phyloP scores from a whole-genome alignment of 441 rosid species.

The Mallotus japonicus region DNA sequence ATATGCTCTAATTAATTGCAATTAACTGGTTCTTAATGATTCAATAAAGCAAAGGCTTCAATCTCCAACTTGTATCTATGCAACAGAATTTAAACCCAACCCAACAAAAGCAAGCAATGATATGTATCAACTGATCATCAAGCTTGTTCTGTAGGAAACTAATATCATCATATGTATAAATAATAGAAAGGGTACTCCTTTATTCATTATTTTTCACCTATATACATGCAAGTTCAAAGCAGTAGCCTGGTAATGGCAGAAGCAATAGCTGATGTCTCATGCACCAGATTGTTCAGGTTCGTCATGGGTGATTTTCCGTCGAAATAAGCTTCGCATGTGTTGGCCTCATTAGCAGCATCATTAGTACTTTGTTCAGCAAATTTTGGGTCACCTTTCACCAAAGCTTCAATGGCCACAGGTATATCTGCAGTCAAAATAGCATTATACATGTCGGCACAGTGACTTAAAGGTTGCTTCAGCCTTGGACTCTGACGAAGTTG shows the following conservation, averaged over 20 bases:
- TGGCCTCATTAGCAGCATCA: conserved; percentile 35
- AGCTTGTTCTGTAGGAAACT: too few species aligned
- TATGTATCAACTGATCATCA: too few species aligned
- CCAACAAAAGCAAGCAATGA: too few species aligned
- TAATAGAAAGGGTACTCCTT: too few species aligned
- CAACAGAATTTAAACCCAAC: too few species aligned
- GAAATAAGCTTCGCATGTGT: conserved; percentile 31
- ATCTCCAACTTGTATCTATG: too few species aligned
- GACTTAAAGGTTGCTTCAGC: conserved; percentile 13
- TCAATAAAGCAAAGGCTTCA: too few species aligned
- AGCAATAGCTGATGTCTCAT: conserved; percentile 28
- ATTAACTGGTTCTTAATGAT: too few species aligned
- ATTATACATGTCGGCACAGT: conserved; percentile 26
- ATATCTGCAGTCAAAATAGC: conserved; percentile 25
- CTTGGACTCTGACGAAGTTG: background rate
- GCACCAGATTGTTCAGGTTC: conserved; percentile 25
- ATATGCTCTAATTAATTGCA: too few species aligned
- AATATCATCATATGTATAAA: too few species aligned
- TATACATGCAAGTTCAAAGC: background rate
- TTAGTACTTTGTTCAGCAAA: conserved; percentile 26
- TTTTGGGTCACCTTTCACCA: conserved; percentile 26
- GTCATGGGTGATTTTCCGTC: conserved; percentile 29
- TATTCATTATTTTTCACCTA: background rate
- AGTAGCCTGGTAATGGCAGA: conserved; percentile 25
- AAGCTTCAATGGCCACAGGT: conserved; percentile 26